Base-by-base conservation (phyloP, 2,329 filamentous ascomycete species). In the Diaporthe australafricana region DNA sequence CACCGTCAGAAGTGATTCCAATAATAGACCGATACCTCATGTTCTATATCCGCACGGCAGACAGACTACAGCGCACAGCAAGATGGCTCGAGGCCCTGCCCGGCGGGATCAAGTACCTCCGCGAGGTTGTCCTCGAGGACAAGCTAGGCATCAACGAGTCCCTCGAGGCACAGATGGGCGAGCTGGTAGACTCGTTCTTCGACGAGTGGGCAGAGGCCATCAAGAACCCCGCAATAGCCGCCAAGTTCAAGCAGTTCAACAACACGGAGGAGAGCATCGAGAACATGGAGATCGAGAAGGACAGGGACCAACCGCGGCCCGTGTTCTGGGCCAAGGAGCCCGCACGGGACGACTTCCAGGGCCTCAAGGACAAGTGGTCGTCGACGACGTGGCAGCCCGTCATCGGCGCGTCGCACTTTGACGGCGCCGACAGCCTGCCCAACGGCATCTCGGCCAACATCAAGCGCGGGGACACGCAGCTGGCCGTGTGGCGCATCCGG, bases 21-120 rank as follows among this genome's bases (percentile, higher is more conserved):
- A 93, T 98, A 71, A 86, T 98, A 3, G 95, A 98, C 80, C 91
- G 95, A 55, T 98, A 96, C 79, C 88, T 98, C 30, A 94, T 95
- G 83, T 96, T 98, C 85, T 98, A 98, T 83, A 96, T 98, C 77
- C 93, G 94, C 75, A 97, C 95, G 0, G 95, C 94, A 55, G 95
- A 98, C 84, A 95, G 93, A 79, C 89, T 98, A 0, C 94, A 98
- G 82, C 90, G 95, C 63, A 98, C 95, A 32, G 95, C 95, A 0
- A 89, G 94, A 30, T 98, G 95, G 95, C 86, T 98, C 47, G 95
- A 98, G 81, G 89, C 88, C 67, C 87, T 97, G 0, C 94, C 95
- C 0, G 95, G 94, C 7, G 95, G 95, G 1, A 91, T 98, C 82
- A 88, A 89, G 72, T 97, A 97, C 79, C 89, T 98, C 0, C 90